Evolutionary conservation across 2,329 filamentous ascomycete species (phyloP), one percentile per base, ranked within the genome.

Genomic region (Penicillium hordei): DNA sequence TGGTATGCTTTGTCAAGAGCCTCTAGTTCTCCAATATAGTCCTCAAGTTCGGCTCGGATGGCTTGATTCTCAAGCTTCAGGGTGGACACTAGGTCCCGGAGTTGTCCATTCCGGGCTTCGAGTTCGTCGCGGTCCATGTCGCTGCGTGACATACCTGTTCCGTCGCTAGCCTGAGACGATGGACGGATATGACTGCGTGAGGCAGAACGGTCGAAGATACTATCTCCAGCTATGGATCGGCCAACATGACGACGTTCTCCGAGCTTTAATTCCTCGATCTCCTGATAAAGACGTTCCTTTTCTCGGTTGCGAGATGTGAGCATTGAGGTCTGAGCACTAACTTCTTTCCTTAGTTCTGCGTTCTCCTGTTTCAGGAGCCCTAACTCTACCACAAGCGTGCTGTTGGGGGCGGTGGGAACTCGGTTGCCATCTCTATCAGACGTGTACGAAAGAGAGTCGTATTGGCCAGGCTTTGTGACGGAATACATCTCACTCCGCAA

Each of bases 311-410:
- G 85, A 36, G 94, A 97, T 1, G 93, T 97, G 34, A 99, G 83
- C 91, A 99, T 97, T 0, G 93, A 97, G 0, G 93, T 96, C 73
- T 99, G 94, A 3, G 94, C 94, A 60, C 93, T 91, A 31, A 97
- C 90, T 74, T 97, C 93, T 53, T 93, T 89, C 52, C 93, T 86
- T 33, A 99, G 77, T 72, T 97, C 93, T 3, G 91, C 91, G 68
- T 97, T 97, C 70, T 97, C 93, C 70, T 93, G 91, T 51, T 90
- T 88, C 29, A 97, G 79, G 65, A 95, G 89, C 61, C 91, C 89
- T 55, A 91, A 77, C 60, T 96, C 91, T n/a, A 94, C 89, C 7
- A 93, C 88, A 12, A 91, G 83, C 1, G 92, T 83, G 9, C 85
- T 89, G 61, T 82, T 87, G 1, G 86, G 81, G 10, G 82, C 80